Conservation (phyloP, 2,329 filamentous ascomycete genomes). For the Fusarium sp. region DNA sequence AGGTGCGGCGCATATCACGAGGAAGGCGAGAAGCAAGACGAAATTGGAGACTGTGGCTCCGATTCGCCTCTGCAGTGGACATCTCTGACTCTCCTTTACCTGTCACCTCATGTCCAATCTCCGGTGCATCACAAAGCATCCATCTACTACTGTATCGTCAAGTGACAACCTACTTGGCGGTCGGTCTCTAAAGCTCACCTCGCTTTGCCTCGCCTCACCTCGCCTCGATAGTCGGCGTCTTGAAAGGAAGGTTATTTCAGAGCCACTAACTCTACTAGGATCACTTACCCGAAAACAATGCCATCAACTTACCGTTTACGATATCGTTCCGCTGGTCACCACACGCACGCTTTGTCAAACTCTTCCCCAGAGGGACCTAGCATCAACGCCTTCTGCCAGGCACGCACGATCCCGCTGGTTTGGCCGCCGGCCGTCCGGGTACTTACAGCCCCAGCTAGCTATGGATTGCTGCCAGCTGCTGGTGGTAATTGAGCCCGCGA, state of each 20-base stretch:
- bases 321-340: slow-evolving; percentile 17
- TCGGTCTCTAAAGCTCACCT: neutral
- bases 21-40: neutral
- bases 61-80: neutral
- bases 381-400: slow-evolving; percentile 25
- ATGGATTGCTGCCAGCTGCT: slow-evolving; percentile 18
- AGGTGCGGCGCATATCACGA: slow-evolving; percentile 11
- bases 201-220: neutral
- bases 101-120: slow-evolving; percentile 1
- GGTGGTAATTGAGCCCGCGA: slow-evolving; percentile 18
- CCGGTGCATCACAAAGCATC: neutral
- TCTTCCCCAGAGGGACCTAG: neutral
- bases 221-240: neutral
- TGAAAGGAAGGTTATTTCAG: neutral
- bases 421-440: slow-evolving; percentile 14
- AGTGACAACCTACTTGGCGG: neutral
- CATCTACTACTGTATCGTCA: neutral
- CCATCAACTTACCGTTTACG: slow-evolving; percentile 17
- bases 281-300: slow-evolving; percentile 4
- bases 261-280: slow-evolving; percentile 16
- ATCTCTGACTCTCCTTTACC: neutral
- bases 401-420: slow-evolving; percentile 30
- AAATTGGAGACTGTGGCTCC: neutral
- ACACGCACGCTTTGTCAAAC: neutral
- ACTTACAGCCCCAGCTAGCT: neutral